Percentiles rank a stretch among this genome's conserved stretches.
Conservation (phyloP, 176 grass and related monocot species). For the Phoenix dactylifera region DNA sequence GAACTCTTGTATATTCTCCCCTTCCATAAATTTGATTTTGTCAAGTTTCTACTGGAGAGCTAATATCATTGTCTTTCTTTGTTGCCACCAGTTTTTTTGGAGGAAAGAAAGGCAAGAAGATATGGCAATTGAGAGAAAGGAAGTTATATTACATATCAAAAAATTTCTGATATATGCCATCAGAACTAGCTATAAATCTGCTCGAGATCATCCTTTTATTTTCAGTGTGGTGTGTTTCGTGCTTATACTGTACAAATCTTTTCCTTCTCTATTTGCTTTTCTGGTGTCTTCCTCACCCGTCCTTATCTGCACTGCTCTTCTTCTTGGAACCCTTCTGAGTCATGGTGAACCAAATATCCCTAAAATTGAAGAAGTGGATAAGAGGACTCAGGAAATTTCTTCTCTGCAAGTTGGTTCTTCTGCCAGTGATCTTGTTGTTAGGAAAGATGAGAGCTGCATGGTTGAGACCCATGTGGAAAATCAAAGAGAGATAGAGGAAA, state of each 20-base stretch:
- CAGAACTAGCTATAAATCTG: constrained; percentile 42
- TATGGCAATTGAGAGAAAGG: constrained; percentile 8
- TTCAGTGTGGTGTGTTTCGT: constrained; percentile 36
- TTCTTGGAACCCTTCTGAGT: constrained; percentile 74
- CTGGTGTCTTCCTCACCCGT: constrained; percentile 65
- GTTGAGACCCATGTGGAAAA: constrained; percentile 19
- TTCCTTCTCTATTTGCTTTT: constrained; percentile 48
- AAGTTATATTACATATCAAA: constrained; percentile 37
- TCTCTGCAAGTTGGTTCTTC: constrained; percentile 25
- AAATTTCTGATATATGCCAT: constrained; percentile 47
- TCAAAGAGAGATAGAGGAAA: constrained; percentile 13
- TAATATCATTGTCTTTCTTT: no score
- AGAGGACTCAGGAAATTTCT: constrained; percentile 22
- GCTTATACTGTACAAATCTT: constrained; percentile 56
- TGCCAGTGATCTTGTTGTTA: constrained; percentile 25
- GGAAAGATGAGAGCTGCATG: constrained; percentile 22
- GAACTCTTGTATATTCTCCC: no score
- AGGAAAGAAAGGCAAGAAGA: no score
- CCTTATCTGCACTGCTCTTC: constrained; percentile 67
- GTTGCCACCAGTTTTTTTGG: no score
- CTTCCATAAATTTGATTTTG: no score
- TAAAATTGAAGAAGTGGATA: constrained; percentile 31
- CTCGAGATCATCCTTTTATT: constrained; percentile 44
- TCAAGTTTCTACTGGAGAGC: no score
- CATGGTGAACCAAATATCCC: constrained; percentile 45